phyloP scores from a whole-genome alignment of 257 asterid genomes.

The Catharanthus roseus region DNA sequence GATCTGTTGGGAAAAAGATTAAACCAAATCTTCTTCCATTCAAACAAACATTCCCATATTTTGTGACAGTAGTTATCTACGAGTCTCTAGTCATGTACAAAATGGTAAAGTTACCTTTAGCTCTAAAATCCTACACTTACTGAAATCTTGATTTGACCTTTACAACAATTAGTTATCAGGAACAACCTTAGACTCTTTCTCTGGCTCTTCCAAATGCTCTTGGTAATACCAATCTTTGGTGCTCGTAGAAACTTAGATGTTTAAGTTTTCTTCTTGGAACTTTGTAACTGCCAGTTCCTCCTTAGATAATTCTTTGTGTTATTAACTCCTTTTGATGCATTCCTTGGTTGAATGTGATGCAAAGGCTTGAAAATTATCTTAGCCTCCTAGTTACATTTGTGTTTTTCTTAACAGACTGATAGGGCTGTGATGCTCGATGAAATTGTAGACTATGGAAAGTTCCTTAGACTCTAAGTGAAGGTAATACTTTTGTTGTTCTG shows the following conservation, averaged over 20 bases:
- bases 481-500: conserved; percentile 27
- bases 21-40: background rate
- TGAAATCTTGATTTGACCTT: background rate
- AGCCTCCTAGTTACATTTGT: no score
- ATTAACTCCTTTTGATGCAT: no score
- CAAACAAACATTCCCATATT: background rate
- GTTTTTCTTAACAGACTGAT: no score
- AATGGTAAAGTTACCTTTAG: background rate
- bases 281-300: background rate
- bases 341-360: background rate
- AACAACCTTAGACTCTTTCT: background rate
- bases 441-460: no score
- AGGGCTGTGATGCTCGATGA: no score
- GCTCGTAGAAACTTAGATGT: background rate
- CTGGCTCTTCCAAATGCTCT: background rate
- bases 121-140: no score
- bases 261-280: background rate
- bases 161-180: background rate
- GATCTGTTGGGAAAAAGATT: background rate
- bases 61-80: background rate
- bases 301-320: no score
- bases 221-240: background rate
- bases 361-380: background rate
- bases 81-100: background rate
- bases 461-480: conserved; percentile 95